These are phyloP conservation scores for Calycina herbarum DNA, from an alignment of 2,329 filamentous ascomycete species.

Conservation along the genomic window DNA sequence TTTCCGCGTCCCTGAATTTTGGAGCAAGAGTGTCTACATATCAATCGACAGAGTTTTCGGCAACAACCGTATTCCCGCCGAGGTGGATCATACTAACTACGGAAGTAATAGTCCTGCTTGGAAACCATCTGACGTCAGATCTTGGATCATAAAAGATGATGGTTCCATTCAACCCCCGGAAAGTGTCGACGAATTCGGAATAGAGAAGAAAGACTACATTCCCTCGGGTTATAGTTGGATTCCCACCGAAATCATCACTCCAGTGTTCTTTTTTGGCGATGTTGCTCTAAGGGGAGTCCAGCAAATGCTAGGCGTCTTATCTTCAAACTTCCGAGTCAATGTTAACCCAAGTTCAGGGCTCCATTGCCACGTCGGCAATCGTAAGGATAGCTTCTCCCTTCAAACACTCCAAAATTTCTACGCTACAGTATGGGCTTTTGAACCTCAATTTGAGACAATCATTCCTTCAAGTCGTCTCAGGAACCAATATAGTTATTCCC, in stretches of 20 bases:
- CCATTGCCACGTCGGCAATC: not conserved
- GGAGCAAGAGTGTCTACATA: too few species aligned
- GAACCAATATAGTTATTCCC: not conserved
- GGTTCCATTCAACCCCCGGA: not conserved
- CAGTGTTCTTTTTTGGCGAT: not conserved
- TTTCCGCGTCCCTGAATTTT: not conserved
- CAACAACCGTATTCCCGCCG: not conserved
- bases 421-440: not conserved
- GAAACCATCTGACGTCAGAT: not conserved
- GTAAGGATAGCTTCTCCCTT: not conserved
- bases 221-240: not conserved
- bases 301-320: not conserved
- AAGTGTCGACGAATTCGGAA: too few species aligned
- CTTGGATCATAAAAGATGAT: not conserved
- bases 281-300: not conserved
- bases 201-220: too few species aligned
- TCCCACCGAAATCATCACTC: not conserved
- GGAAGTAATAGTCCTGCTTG: not conserved
- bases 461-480: not conserved
- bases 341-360: not conserved
- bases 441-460: constrained; percentile 4
- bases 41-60: too few species aligned
- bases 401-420: not conserved
- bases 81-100: not conserved
- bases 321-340: not conserved